phyloP scores from a whole-genome alignment of 2,329 filamentous ascomycete species.

The Penicillium sumatraense region DNA sequence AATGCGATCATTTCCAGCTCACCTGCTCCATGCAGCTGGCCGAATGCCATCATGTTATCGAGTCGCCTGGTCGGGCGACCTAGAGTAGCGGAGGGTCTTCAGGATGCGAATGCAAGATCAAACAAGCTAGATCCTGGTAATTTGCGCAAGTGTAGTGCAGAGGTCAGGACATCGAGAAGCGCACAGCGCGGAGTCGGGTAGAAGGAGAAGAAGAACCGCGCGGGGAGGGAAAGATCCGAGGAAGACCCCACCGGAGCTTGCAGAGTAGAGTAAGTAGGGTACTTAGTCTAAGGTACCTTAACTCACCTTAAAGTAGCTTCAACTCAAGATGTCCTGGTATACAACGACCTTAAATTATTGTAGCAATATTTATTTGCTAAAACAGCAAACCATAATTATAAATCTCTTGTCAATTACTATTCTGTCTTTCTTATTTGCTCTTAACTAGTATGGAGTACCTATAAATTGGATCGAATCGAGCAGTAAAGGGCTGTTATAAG shows the following conservation, averaged over 20 bases:
- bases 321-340: no score
- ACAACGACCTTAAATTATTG: no score
- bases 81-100: not conserved
- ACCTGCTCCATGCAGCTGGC: conserved; percentile 34
- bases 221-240: conserved; percentile 12
- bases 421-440: no score
- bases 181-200: not conserved
- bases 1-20: conserved; percentile 2
- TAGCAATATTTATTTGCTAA: no score
- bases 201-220: conserved; percentile 10
- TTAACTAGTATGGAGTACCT: no score
- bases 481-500: no score
- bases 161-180: not conserved
- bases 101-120: not conserved
- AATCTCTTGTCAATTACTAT: no score
- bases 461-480: no score
- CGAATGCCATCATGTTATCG: conserved; percentile 28
- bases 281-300: no score
- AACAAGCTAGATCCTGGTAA: not conserved
- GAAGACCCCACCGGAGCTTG: conserved; percentile 6
- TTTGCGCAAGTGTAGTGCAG: not conserved
- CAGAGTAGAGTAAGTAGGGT: no score
- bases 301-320: no score
- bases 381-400: no score
- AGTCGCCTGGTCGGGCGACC: not conserved